phyloP scores from a whole-genome alignment of 495 filamentous ascomycete species.

The Lophiostoma macrostomum region DNA sequence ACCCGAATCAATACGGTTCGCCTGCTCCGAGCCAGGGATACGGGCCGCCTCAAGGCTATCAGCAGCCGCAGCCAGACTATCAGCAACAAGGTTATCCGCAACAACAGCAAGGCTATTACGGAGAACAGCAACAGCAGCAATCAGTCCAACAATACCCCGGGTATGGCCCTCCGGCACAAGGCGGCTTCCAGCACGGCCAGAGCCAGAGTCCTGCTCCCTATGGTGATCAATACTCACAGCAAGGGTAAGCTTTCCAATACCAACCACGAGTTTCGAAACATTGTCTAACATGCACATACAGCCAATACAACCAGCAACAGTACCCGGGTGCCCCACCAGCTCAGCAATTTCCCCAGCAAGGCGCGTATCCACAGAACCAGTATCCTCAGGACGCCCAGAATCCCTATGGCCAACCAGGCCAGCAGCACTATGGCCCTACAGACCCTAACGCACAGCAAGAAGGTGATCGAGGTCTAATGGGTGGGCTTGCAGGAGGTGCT shows the following conservation, averaged over 20 bases:
- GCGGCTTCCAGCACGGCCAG: constrained; percentile 49
- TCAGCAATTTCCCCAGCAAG: constrained; percentile 32
- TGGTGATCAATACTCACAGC: constrained; percentile 35
- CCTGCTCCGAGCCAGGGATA: constrained; percentile 40
- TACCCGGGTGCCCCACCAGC: constrained; percentile 29
- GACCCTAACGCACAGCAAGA: constrained; percentile 34
- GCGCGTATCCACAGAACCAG: constrained; percentile 12
- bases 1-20: constrained; percentile 36
- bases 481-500: constrained; percentile 37
- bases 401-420: constrained; percentile 30
- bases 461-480: constrained; percentile 42
- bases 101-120: constrained; percentile 32
- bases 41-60: constrained; percentile 33
- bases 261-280: constrained; percentile 19
- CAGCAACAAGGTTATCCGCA: constrained; percentile 27
- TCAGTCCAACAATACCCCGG: constrained; percentile 36
- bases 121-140: constrained; percentile 41
- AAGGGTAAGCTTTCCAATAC: constrained; percentile 24
- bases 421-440: constrained; percentile 32
- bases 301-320: constrained; percentile 23
- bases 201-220: constrained; percentile 25
- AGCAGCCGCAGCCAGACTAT: too few relatives aligned
- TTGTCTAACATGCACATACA: constrained; percentile 8
- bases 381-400: constrained; percentile 25
- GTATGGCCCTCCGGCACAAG: constrained; percentile 48